Conservation (phyloP, 768 basidiomycete species). For the Auriscalpium vulgare region DNA sequence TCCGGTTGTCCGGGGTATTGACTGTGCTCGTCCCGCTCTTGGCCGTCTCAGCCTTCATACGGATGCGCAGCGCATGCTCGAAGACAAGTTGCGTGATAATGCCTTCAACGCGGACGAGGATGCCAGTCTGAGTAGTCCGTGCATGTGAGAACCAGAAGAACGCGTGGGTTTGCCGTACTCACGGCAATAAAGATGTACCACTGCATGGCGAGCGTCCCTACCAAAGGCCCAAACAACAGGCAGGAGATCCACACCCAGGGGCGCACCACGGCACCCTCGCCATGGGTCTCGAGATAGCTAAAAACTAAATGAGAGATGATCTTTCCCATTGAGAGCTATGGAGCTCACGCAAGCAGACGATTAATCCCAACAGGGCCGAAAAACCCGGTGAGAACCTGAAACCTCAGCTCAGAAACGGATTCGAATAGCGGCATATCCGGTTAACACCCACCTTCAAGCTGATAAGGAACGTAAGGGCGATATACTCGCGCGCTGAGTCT, state of each 20-base stretch:
- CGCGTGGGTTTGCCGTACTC: background rate
- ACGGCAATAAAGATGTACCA: conserved; percentile 40
- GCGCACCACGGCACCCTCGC: conserved; percentile 37
- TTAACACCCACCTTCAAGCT: background rate
- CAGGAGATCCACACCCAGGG: conserved; percentile 65
- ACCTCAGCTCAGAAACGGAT: background rate
- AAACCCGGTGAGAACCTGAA: conserved; percentile 17
- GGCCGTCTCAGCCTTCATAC: conserved; percentile 35
- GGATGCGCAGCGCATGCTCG: conserved; percentile 46
- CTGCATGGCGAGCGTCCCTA: conserved; percentile 39
- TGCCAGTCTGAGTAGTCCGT: conserved; percentile 21
- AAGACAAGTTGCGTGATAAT: conserved; percentile 49
- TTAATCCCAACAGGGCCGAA: conserved; percentile 25
- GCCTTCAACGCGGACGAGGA: conserved; percentile 33
- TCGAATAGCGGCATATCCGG: too few relatives aligned
- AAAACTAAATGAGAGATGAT: background rate
- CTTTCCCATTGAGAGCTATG: background rate
- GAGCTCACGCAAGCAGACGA: conserved; percentile 21
- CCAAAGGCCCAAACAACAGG: conserved; percentile 41
- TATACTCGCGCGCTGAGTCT: conserved; percentile 9
- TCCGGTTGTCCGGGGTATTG: background rate
- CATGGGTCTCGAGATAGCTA: conserved; percentile 52
- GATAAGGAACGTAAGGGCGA: conserved; percentile 2
- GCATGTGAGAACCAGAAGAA: background rate
- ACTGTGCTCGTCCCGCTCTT: conserved; percentile 7